These are phyloP conservation scores for Funneliformis geosporum DNA, from an alignment of 192 early-diverging fungal genomes.

Conservation along the genomic window DNA sequence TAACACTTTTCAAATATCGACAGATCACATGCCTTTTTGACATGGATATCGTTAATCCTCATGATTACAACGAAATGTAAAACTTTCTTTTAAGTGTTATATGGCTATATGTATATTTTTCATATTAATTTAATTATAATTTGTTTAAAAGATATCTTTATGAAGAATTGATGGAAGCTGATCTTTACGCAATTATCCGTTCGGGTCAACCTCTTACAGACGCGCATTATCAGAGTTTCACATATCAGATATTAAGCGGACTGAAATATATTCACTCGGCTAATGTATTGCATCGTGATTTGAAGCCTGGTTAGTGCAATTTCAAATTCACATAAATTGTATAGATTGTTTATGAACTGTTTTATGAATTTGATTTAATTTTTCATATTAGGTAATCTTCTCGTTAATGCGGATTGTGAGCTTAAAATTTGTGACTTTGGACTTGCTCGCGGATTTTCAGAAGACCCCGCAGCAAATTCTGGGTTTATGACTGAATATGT, in stretches of 20 bases:
- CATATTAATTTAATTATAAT: slow-evolving; percentile 5
- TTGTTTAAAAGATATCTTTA: slow-evolving; percentile 48
- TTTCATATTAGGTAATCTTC: slow-evolving; percentile 61
- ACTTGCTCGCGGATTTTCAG: slow-evolving; percentile 80
- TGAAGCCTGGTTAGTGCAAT: slow-evolving; percentile 72
- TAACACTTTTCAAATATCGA: not conserved
- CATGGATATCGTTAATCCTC: slow-evolving; percentile 70
- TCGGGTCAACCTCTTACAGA: slow-evolving; percentile 78
- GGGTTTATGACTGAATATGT: slow-evolving; percentile 95
- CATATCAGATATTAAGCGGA: slow-evolving; percentile 86
- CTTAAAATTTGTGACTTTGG: slow-evolving; percentile 97
- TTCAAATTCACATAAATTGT: too few species aligned
- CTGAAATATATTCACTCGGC: slow-evolving; percentile 94
- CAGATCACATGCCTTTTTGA: slow-evolving; percentile 80
- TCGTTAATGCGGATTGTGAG: slow-evolving; percentile 90
- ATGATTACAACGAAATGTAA: slow-evolving; percentile 76
- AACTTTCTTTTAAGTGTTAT: not conserved
- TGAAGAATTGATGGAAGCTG: slow-evolving; percentile 86
- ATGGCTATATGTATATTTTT: not conserved
- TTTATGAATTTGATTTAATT: slow-evolving; percentile 9
- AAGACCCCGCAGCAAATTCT: slow-evolving; percentile 61
- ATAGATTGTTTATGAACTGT: not conserved
- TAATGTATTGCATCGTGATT: slow-evolving; percentile 88
- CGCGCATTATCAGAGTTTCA: slow-evolving; percentile 88
- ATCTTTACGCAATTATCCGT: slow-evolving; percentile 88